A percentile compares a stretch with the other conserved stretches of the same genome.
These are phyloP conservation scores for Aureobasidium namibiae DNA, from an alignment of 2,329 filamentous ascomycete genomes.

Conservation along the genomic window DNA sequence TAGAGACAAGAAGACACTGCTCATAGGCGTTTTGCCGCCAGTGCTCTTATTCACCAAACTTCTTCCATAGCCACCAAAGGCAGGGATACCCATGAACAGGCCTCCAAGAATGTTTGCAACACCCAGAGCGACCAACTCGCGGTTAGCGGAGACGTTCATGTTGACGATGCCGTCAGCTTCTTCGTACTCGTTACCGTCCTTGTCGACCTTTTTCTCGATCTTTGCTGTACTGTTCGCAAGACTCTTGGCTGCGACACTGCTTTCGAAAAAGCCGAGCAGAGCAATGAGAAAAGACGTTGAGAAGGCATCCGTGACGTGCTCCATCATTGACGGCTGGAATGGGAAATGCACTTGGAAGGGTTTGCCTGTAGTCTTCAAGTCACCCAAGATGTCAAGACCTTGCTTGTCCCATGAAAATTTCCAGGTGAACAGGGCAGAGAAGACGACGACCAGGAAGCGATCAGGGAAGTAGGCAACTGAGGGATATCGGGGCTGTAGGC, in stretches of 20 bases:
- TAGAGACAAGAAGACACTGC: conserved; percentile 74
- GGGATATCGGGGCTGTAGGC: conserved; percentile 69
- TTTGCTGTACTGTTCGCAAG: conserved; percentile 51
- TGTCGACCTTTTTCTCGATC: conserved; percentile 43
- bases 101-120: conserved; percentile 85
- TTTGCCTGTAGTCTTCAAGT: conserved; percentile 64
- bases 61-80: conserved; percentile 91
- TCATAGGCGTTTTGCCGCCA: conserved; percentile 88
- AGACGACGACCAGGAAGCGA: conserved; percentile 78
- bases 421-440: conserved; percentile 75
- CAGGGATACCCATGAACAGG: conserved; percentile 85
- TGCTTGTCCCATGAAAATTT: conserved; percentile 66
- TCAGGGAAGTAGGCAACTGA: conserved; percentile 84
- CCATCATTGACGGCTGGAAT: conserved; percentile 66
- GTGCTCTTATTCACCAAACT: conserved; percentile 94
- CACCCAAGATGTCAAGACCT: conserved; percentile 76
- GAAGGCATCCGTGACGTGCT: conserved; percentile 77
- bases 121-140: conserved; percentile 86
- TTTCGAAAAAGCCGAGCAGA: conserved; percentile 96
- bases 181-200: conserved; percentile 24
- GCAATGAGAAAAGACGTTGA: conserved; percentile 89
- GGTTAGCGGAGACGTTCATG: conserved; percentile 79
- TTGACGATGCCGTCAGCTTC: conserved; percentile 54
- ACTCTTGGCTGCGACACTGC: conserved; percentile 89
- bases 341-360: conserved; percentile 81